These are phyloP conservation scores for Diplogelasinospora grovesii DNA, from an alignment of 495 filamentous ascomycete genomes.

Conservation along the genomic window DNA sequence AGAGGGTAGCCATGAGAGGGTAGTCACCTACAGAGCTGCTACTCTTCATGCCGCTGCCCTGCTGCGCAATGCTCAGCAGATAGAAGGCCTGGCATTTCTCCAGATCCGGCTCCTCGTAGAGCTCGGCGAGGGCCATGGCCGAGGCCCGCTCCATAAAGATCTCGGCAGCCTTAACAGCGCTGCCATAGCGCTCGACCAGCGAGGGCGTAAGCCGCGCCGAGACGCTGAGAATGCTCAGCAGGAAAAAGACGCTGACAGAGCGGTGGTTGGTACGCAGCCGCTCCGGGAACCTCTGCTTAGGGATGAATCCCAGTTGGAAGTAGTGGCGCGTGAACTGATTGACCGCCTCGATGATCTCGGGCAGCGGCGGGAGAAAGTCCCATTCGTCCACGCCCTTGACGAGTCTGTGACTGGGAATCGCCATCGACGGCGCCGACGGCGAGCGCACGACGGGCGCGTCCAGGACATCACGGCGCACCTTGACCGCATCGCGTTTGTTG, in stretches of 20 bases:
- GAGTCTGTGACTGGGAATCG: constrained; percentile 9
- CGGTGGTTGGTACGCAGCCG: constrained; percentile 32
- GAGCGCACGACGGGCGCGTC: constrained; percentile 20
- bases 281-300: constrained; percentile 40
- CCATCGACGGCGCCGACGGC: constrained; percentile 11
- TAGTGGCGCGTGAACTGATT: constrained; percentile 40
- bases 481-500: constrained; percentile 27
- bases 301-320: constrained; percentile 48
- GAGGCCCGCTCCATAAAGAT: constrained; percentile 44
- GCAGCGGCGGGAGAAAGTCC: constrained; percentile 37
- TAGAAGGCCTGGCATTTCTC: constrained; percentile 48
- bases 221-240: constrained; percentile 41
- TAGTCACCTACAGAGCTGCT: constrained; percentile 36
- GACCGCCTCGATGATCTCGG: constrained; percentile 37
- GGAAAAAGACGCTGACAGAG: constrained; percentile 40
- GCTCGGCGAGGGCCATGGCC: constrained; percentile 35
- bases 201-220: constrained; percentile 42
- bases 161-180: constrained; percentile 37
- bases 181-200: constrained; percentile 37
- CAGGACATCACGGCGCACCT: constrained; percentile 31
- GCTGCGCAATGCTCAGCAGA: constrained; percentile 45
- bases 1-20: too few relatives aligned
- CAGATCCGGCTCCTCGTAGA: constrained; percentile 42
- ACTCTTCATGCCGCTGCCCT: constrained; percentile 41
- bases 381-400: constrained; percentile 31